These are phyloP conservation scores for Cercospora beticola DNA, from an alignment of 2,329 filamentous ascomycete genomes.

Conservation along the genomic window DNA sequence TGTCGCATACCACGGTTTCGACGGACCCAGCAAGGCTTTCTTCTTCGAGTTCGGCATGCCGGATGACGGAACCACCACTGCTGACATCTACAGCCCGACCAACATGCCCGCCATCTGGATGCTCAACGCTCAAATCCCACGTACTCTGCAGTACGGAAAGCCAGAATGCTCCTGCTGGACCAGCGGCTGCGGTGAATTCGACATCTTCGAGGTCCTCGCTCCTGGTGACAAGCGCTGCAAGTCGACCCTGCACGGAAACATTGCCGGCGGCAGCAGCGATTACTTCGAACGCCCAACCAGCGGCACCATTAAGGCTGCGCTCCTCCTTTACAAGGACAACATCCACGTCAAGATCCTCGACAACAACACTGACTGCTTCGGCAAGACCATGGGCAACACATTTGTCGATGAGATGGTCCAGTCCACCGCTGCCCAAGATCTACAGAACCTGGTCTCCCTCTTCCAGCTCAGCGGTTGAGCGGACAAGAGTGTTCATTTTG, in stretches of 20 bases:
- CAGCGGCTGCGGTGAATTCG: conserved; percentile 70
- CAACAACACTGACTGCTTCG: conserved; percentile 40
- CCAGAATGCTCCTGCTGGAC: conserved; percentile 69
- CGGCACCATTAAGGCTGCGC: conserved; percentile 61
- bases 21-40: conserved; percentile 68
- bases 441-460: conserved; percentile 39
- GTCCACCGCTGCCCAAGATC: conserved; percentile 35
- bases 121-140: conserved; percentile 71
- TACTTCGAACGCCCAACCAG: conserved; percentile 67
- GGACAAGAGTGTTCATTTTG: not conserved
- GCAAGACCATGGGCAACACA: conserved; percentile 35
- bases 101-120: conserved; percentile 77
- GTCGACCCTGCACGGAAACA: conserved; percentile 65
- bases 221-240: conserved; percentile 66
- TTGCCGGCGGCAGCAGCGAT: conserved; percentile 65
- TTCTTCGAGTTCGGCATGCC: conserved; percentile 75
- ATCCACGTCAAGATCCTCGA: conserved; percentile 57
- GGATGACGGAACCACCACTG: conserved; percentile 51
- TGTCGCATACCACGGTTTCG: conserved; percentile 65
- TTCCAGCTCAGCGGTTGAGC: conserved; percentile 34
- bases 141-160: conserved; percentile 65
- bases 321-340: conserved; percentile 58
- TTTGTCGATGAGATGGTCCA: conserved; percentile 39
- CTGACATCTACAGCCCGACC: conserved; percentile 37
- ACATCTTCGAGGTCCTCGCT: conserved; percentile 70